These are phyloP conservation scores for Termitomyces sp. DNA, from an alignment of 768 basidiomycete species.

Conservation along the genomic window DNA sequence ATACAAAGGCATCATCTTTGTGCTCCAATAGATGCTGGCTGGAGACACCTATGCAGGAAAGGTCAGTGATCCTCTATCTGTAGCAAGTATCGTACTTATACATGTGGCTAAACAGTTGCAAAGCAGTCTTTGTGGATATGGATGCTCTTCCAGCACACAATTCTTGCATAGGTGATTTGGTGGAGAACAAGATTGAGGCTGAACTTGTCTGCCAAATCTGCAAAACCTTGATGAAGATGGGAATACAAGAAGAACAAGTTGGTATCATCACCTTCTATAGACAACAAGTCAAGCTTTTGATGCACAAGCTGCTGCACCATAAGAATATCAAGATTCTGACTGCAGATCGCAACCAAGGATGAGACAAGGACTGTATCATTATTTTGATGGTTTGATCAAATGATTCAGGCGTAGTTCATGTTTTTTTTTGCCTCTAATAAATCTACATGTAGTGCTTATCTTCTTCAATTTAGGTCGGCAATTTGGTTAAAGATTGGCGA, in stretches of 20 bases:
- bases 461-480: constrained; percentile 60
- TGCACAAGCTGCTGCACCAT: constrained; percentile 50
- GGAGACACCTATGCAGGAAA: constrained; percentile 51
- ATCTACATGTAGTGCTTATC: not conserved
- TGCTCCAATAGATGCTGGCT: constrained; percentile 61
- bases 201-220: constrained; percentile 62
- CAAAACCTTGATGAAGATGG: constrained; percentile 57
- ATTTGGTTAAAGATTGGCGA: constrained; percentile 93
- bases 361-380: constrained; percentile 94
- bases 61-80: constrained; percentile 34
- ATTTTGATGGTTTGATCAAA: constrained; percentile 93
- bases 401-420: constrained; percentile 62
- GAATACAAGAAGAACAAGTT: constrained; percentile 64
- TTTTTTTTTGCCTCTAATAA: not conserved
- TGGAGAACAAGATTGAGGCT: constrained; percentile 86
- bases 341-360: constrained; percentile 88
- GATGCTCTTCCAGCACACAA: constrained; percentile 76
- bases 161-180: constrained; percentile 78
- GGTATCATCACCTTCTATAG: constrained; percentile 90
- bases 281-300: constrained; percentile 90
- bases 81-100: not conserved
- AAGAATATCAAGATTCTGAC: constrained; percentile 79
- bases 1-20: constrained; percentile 27
- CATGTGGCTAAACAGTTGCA: constrained; percentile 46
- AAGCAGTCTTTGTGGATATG: constrained; percentile 92